Base-by-base conservation (phyloP, 2,329 filamentous ascomycete species). In the Dothideomycetidae sp. region DNA sequence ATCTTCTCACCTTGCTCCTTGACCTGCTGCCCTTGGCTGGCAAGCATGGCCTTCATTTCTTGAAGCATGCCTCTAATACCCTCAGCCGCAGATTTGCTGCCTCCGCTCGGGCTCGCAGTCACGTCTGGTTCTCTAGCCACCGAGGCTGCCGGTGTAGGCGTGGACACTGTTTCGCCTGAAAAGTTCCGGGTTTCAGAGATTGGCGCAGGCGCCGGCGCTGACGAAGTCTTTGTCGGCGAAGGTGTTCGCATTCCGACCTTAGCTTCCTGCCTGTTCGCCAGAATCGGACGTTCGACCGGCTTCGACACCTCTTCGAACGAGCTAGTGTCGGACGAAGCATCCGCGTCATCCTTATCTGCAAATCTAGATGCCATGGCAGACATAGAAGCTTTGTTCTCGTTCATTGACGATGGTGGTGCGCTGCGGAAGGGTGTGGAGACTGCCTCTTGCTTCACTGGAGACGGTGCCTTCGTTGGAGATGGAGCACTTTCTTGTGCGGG, bases 221-320 rank as follows among this genome's bases (percentile, higher is more conserved):
- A 42, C n/a, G 51, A 45, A 26, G 54, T 51, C 39, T 30, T 48
- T 14, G 42, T 42, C 4, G 47, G 41, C 7, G 36, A 37, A 4
- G 36, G 42, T 14, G 47, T 48, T 5, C 54, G 54, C 2, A 52
- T 47, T 13, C 45, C 48, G 4, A 55, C 53, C 50, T 61, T 61
- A 46, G 60, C 55, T 46, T 63, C 59, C 39, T 57, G 54, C 19
- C 53, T 53, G 2, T 52, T 44, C 23, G 54, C 49, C 5, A 43
- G 34, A 3, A 53, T 46, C 14, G 62, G 62, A 32, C 80, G 77
- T 48, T 82, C 78, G 9, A 72, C 62, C 13, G 83, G 81, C 53
- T 83, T 84, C 19, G 78, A 59, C 19, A 90, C 70, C 53, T 93
- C 84, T 54, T 94, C 86, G 48, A 94, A 94, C 60, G 78, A 83